These are phyloP conservation scores for Lagerstroemia speciosa DNA, from an alignment of 345 rosid species.

Conservation along the genomic window DNA sequence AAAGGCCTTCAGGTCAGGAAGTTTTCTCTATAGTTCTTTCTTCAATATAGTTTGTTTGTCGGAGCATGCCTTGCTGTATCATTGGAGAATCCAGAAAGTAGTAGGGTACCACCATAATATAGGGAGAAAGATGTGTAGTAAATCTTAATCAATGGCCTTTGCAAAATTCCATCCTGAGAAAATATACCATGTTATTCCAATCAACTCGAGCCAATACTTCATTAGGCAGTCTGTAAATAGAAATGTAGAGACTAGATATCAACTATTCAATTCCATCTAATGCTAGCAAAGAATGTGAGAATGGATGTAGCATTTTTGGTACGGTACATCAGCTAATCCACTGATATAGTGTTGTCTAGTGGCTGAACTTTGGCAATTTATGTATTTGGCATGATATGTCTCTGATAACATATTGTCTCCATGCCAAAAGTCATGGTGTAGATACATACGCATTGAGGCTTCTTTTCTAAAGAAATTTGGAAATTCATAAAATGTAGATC, in stretches of 20 bases:
- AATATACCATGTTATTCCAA: neutral
- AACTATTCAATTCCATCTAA: neutral
- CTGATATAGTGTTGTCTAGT: too few relatives aligned
- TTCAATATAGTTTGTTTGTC: neutral
- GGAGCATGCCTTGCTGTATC: neutral
- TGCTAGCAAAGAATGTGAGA: neutral
- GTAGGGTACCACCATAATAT: neutral
- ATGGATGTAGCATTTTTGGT: neutral
- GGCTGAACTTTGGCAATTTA: too few relatives aligned
- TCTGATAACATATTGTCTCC: too few relatives aligned
- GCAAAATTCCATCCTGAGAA: neutral
- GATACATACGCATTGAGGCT: neutral
- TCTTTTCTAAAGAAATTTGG: neutral
- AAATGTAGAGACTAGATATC: neutral
- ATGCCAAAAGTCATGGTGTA: neutral
- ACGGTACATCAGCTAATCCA: too few relatives aligned
- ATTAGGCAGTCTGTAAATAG: neutral
- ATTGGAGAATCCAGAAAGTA: neutral
- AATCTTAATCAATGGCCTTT: neutral
- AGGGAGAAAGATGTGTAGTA: neutral
- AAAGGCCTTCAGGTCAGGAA: constrained; percentile 60
- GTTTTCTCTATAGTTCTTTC: constrained; percentile 11
- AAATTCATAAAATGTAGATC: neutral
- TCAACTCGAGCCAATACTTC: neutral
- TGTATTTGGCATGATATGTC: too few relatives aligned